Evolutionary conservation across 306 rosid genomes (phyloP), one percentile per base, ranked within the genome.

Genomic region (Quercus ilex): DNA sequence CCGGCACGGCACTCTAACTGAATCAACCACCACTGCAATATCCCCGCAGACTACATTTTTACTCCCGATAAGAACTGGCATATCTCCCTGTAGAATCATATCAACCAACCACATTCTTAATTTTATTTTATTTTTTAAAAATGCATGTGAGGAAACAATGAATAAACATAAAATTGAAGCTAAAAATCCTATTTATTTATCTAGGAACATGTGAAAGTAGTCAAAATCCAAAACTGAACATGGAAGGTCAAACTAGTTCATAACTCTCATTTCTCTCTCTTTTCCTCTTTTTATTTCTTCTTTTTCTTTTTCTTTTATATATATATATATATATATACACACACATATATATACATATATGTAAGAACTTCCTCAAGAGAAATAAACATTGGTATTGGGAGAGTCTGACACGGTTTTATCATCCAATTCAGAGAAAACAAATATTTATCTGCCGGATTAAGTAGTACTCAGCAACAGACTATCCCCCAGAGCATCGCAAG

Each of bases 1-100:
- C 38, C 3, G 81, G 69, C 85, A 71, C 0, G 69, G 81, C 52
- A 49, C 41, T 85, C 69, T 71, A 26, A 78, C 52, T 41, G 80
- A 77, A 52, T 78, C 85, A 60, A 74, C 80, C 8, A 74, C 62
- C 51, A 78, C 18, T 30, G 78, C 78, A 52, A 74, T 71, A 5
- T 69, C 79, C 53, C 84, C 74, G 17, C 82, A 74, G 25, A 77
- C 77, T 4, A 74, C 4, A 49, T 74, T 74, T 77, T 68, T 69
- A 41, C 15, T 53, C 77, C 69, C 21, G 55, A 74, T 25, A 52
- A 55, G 64, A 71, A 69, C 49, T 17, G 76, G 71, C 74, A 85
- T 69, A 51, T 74, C 73, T 41, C 41, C 80, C 88, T 84, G 80
- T 3, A 51, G 69, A 73, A 68, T 71, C 49, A 56, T 6, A 49